phyloP scores from a whole-genome alignment of 2,329 filamentous ascomycete genomes.

The Hypoxylon sp. region DNA sequence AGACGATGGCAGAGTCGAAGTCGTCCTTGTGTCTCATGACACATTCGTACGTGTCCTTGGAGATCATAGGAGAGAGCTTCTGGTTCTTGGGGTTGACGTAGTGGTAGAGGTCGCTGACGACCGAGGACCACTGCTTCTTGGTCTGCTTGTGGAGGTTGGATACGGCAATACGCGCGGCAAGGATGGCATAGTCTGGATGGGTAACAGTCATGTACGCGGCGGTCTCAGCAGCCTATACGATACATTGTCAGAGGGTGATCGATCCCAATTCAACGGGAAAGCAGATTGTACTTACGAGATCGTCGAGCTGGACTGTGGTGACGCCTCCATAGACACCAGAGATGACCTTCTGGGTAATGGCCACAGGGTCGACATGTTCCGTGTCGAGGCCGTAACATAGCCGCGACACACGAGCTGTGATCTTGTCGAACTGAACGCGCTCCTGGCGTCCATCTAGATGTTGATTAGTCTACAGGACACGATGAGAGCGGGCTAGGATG shows the following conservation, averaged over 20 bases:
- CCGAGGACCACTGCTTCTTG: constrained; percentile 99
- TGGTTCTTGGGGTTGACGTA: constrained; percentile 96
- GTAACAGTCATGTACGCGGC: constrained; percentile 99
- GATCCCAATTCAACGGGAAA: not conserved
- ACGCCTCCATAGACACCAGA: constrained; percentile 99
- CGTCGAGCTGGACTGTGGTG: constrained; percentile 94
- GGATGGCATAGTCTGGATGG: constrained; percentile 98
- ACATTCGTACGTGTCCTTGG: constrained; percentile 85
- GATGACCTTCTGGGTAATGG: constrained; percentile 99
- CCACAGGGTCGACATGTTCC: constrained; percentile 93
- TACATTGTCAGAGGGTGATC: constrained; percentile 33
- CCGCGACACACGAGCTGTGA: constrained; percentile 96
- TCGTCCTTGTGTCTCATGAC: constrained; percentile 97
- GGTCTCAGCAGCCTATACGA: constrained; percentile 87
- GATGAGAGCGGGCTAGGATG: not conserved
- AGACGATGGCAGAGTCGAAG: constrained; percentile 98
- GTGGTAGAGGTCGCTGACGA: constrained; percentile 91
- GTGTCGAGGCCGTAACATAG: constrained; percentile 97
- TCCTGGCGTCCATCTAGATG: constrained; percentile 93
- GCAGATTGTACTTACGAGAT: constrained; percentile 73
- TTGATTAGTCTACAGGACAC: constrained; percentile 26
- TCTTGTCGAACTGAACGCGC: constrained; percentile 99
- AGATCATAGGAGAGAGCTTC: constrained; percentile 90
- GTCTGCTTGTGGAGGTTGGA: constrained; percentile 99
- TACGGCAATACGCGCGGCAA: constrained; percentile 96